Evolutionary conservation across 2,329 filamentous ascomycete species (phyloP).

Genomic region (Talaromyces piceae): DNA sequence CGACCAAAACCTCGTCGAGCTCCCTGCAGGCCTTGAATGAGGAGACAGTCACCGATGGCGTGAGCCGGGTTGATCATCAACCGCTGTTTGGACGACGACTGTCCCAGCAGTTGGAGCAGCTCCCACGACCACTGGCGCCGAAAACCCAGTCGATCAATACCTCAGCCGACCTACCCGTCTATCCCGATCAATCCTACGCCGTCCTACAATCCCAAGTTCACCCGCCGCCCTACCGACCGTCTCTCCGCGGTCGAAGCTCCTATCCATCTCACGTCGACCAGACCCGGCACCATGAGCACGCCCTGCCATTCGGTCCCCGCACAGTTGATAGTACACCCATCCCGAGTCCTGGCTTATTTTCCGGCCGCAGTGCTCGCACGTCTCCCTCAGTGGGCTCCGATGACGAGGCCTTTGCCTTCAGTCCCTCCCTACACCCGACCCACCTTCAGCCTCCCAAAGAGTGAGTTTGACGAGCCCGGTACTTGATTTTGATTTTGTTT

Average conservation of each 20-base stretch:
- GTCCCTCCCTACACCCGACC: slow-evolving; percentile 61
- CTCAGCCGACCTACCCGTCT: slow-evolving; percentile 35
- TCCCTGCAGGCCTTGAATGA: slow-evolving; percentile 37
- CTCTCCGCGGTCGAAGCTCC: slow-evolving; percentile 37
- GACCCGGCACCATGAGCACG: slow-evolving; percentile 3
- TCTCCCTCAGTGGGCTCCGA: slow-evolving; percentile 29
- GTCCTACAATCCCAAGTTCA: slow-evolving; percentile 38
- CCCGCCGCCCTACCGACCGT: slow-evolving; percentile 29
- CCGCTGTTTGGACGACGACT: slow-evolving; percentile 17
- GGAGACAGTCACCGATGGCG: slow-evolving; percentile 27
- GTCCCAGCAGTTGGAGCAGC: slow-evolving; percentile 20
- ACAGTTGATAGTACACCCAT: slow-evolving; percentile 42
- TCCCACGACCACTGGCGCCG: slow-evolving; percentile 9
- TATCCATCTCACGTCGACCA: slow-evolving; percentile 33
- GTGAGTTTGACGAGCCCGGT: slow-evolving; percentile 42
- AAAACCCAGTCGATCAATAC: slow-evolving; percentile 15
- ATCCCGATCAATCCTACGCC: slow-evolving; percentile 43
- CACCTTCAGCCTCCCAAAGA: slow-evolving; percentile 69
- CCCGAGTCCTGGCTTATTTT: slow-evolving; percentile 42
- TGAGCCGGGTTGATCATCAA: slow-evolving; percentile 16
- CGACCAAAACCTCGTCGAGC: slow-evolving; percentile 36
- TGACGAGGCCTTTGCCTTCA: slow-evolving; percentile 37
- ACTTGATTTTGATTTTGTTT: slow-evolving; percentile 12
- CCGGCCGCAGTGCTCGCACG: slow-evolving; percentile 25
- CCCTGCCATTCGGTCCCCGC: slow-evolving; percentile 23